Percentiles rank a stretch among this genome's conserved stretches.
Conservation (phyloP, 352 stramenopile genomes). For the Plasmopara viticola region DNA sequence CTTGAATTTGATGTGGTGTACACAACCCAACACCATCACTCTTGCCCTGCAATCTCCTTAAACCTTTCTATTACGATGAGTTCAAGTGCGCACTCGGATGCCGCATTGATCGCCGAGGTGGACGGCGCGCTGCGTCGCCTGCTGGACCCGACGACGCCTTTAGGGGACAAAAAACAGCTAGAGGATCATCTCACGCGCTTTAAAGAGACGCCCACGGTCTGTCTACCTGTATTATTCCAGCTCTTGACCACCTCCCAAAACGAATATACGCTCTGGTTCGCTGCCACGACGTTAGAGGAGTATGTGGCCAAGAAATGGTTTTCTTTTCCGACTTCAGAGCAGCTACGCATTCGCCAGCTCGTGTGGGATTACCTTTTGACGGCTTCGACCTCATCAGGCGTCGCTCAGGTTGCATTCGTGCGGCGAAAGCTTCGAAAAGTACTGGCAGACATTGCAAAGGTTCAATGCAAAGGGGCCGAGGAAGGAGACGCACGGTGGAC, state of each 20-base stretch:
- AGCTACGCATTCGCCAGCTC: slow-evolving; percentile 48
- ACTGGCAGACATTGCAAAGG: slow-evolving; percentile 53
- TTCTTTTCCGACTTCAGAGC: slow-evolving; percentile 35
- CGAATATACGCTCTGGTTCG: slow-evolving; percentile 79
- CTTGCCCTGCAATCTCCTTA: background rate
- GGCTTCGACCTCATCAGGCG: slow-evolving; percentile 1
- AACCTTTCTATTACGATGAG: slow-evolving; percentile 13
- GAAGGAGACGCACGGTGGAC: slow-evolving; percentile 29
- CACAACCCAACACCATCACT: slow-evolving; percentile 3
- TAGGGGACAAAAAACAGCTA: slow-evolving; percentile 39
- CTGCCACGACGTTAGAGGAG: slow-evolving; percentile 61
- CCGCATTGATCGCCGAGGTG: slow-evolving; percentile 49
- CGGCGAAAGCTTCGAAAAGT: slow-evolving; percentile 67
- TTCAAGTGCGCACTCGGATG: slow-evolving; percentile 13
- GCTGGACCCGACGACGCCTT: slow-evolving; percentile 50
- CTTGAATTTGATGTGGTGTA: background rate
- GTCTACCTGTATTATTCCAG: slow-evolving; percentile 62
- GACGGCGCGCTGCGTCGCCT: slow-evolving; percentile 49
- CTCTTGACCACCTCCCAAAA: slow-evolving; percentile 51
- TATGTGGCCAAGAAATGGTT: slow-evolving; percentile 61
- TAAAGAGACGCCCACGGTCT: slow-evolving; percentile 43
- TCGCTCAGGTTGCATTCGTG: slow-evolving; percentile 44
- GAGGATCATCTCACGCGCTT: slow-evolving; percentile 57
- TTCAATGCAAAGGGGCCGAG: slow-evolving; percentile 37
- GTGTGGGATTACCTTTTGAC: slow-evolving; percentile 52